Evolutionary conservation across 148 eudicot species (phyloP), one percentile per base, ranked within the genome.

Genomic region (Silene uniflora): DNA sequence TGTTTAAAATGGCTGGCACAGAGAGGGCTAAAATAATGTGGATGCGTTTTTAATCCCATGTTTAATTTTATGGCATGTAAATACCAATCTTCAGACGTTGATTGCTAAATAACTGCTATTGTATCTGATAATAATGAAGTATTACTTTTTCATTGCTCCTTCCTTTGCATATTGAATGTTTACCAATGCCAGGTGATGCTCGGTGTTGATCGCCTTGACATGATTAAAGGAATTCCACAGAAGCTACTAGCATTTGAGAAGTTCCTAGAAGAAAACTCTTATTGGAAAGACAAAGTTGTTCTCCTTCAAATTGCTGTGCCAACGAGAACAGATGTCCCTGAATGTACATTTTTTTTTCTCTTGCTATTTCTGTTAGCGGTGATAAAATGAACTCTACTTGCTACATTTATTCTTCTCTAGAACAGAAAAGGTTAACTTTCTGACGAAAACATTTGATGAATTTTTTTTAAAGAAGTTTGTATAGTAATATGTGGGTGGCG

Each of bases 131-230:
- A 32, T 32, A 32, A 32, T 5, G 35, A 32, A 32, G 35, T 21
- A 63, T 14, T 10, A 63, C 22, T 44, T 22, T 64, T 6, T 29
- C 7, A 47, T 12, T 63, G 54, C 55, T 5, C 64, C 10, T 60
- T 71, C 4, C n/a, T 32, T 7, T 67, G 42, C 66, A 76, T 16
- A 66, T 18, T 54, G 42, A 18, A 16, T 60, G 71, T 62, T 32
- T 9, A 46, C 74, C 25, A 55, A 8, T 77, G 69, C 24, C 87
- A 95, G 97, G 97, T 95, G 14, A 95, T 95, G 98, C 78, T 95
- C 62, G 98, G 98, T 67, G 98, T 95, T 73, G 98, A 95, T 77
- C 97, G 98, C 70, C 98, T 95, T 75, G 98, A 95, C 84, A 95
- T 91, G 97, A 95, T 95, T 17, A 95, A 95, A 83, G 97, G 98